Evolutionary conservation across 257 asterid genomes (phyloP).

Genomic region (Solanum lignicaule): DNA sequence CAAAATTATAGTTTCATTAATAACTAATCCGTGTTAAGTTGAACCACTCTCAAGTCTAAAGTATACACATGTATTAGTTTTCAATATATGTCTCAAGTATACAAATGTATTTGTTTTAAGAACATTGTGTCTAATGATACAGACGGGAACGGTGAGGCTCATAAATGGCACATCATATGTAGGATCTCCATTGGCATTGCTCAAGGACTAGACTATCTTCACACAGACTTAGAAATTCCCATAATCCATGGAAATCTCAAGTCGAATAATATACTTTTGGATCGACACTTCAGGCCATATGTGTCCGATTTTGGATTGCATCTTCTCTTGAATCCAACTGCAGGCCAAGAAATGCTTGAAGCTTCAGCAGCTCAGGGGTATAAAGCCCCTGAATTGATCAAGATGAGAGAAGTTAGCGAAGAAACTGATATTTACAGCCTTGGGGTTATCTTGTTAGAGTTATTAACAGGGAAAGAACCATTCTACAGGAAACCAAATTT

Average conservation of each 20-base stretch:
- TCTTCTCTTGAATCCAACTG: conserved; percentile 49
- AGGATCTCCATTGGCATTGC: conserved; percentile 59
- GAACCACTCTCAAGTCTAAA: background rate
- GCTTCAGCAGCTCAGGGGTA: conserved; percentile 61
- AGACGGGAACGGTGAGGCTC: conserved; percentile 57
- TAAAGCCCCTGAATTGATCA: conserved; percentile 73
- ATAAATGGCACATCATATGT: conserved; percentile 60
- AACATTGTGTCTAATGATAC: conserved; percentile 6
- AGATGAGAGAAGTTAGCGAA: conserved; percentile 58
- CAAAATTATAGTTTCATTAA: background rate
- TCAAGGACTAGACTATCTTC: conserved; percentile 60
- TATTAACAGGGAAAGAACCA: conserved; percentile 63
- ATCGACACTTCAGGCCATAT: conserved; percentile 38
- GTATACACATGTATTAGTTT: background rate
- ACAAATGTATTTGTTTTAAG: background rate
- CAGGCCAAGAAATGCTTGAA: conserved; percentile 72
- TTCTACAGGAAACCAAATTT: conserved; percentile 32
- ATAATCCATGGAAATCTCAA: conserved; percentile 80
- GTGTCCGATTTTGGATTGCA: conserved; percentile 75
- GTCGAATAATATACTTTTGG: conserved; percentile 63
- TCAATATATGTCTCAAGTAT: background rate
- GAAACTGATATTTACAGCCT: conserved; percentile 69
- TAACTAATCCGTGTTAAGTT: background rate
- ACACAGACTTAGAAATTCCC: conserved; percentile 38
- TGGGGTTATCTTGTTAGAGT: conserved; percentile 66